phyloP scores from a whole-genome alignment of 805 yeast species.

The Candida yuanshanica region DNA sequence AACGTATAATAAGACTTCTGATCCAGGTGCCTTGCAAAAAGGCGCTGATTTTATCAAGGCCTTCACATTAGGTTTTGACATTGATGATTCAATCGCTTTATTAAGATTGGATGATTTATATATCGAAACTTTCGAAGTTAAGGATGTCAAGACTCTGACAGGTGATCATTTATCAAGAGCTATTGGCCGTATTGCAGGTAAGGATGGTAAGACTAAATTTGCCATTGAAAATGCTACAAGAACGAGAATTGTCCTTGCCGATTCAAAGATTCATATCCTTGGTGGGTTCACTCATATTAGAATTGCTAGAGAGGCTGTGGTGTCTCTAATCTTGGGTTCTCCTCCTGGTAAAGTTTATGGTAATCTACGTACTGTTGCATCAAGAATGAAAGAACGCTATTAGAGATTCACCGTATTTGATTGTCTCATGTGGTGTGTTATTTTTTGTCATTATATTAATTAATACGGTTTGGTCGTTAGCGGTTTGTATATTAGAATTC shows the following conservation, averaged over 20 bases:
- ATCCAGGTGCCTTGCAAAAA: slow-evolving; percentile 91
- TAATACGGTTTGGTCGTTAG: neutral
- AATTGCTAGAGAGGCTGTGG: slow-evolving; percentile 98
- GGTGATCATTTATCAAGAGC: slow-evolving; percentile 99
- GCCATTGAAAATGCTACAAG: slow-evolving; percentile 98
- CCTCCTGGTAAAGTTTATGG: slow-evolving; percentile 99
- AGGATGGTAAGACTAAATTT: slow-evolving; percentile 97
- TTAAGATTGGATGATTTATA: slow-evolving; percentile 92
- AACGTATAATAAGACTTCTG: slow-evolving; percentile 76
- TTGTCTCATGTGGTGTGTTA: neutral
- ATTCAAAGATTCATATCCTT: slow-evolving; percentile 89
- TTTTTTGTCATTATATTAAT: neutral
- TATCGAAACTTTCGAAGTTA: slow-evolving; percentile 94
- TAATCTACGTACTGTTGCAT: slow-evolving; percentile 92
- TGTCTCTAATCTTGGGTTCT: slow-evolving; percentile 88
- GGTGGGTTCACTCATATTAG: slow-evolving; percentile 97
- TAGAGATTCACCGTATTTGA: slow-evolving; percentile 23
- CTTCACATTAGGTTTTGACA: slow-evolving; percentile 91
- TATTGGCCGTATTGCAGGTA: slow-evolving; percentile 99
- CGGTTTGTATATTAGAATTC: too few species aligned
- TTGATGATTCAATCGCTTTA: slow-evolving; percentile 94
- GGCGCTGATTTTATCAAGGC: slow-evolving; percentile 98
- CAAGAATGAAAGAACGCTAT: slow-evolving; percentile 94
- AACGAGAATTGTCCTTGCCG: slow-evolving; percentile 96
- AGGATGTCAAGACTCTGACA: slow-evolving; percentile 90